These are phyloP conservation scores for Desmodesmus armatus DNA, from an alignment of 139 green algal species.

Conservation along the genomic window DNA sequence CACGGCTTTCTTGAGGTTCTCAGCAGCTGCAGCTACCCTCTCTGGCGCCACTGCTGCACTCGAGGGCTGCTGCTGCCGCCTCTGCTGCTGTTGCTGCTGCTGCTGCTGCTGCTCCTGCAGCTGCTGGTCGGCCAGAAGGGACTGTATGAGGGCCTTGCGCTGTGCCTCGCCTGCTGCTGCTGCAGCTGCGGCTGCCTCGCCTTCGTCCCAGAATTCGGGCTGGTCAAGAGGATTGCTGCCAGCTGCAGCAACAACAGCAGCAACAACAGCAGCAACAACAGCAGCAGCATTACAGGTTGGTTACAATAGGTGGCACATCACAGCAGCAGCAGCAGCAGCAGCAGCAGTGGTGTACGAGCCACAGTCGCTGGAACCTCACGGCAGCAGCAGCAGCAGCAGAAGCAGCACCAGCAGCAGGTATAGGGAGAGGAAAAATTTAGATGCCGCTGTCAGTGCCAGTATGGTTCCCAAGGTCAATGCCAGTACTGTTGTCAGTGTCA, in stretches of 20 bases:
- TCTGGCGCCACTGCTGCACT: too few relatives aligned
- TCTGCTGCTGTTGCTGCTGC: slow-evolving; percentile 5
- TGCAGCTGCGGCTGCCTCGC: slow-evolving; percentile 29
- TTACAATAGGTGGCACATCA: background rate
- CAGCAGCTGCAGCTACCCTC: too few relatives aligned
- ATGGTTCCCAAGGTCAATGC: too few relatives aligned
- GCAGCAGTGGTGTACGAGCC: too few relatives aligned
- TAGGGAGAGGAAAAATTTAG: too few relatives aligned
- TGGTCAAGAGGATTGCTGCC: background rate
- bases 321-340: background rate
- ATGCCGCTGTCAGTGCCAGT: too few relatives aligned
- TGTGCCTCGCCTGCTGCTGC: slow-evolving; percentile 7
- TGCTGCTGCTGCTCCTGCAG: slow-evolving; percentile 22
- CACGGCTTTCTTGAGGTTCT: too few relatives aligned
- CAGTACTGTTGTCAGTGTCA: too few relatives aligned
- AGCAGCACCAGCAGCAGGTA: too few relatives aligned
- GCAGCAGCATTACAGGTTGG: background rate
- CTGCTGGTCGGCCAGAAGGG: background rate
- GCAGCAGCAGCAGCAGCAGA: too few relatives aligned
- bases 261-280: background rate
- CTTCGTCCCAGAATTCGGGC: slow-evolving; percentile 16
- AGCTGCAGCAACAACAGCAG: background rate
- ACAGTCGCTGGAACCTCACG: too few relatives aligned
- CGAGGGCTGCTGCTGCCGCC: background rate
- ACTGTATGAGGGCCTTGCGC: background rate